These are phyloP conservation scores for Hericium erinaceus DNA, from an alignment of 768 basidiomycete species.

Conservation along the genomic window DNA sequence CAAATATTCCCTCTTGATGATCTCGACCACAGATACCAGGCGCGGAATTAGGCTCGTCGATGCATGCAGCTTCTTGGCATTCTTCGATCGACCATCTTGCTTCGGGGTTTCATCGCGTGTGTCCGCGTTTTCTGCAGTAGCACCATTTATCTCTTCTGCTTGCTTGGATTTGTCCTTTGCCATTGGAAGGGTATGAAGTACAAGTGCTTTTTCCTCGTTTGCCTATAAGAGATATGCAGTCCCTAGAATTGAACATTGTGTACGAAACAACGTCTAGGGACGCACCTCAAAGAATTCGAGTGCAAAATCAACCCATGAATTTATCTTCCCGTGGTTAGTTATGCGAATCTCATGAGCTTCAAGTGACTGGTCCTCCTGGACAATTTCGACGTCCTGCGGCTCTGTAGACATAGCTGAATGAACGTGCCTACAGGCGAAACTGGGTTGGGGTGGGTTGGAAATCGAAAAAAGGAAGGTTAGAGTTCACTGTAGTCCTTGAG, in stretches of 20 bases:
- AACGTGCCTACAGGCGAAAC: too few species aligned
- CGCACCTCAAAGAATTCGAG: slow-evolving; percentile 46
- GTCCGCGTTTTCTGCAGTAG: background rate
- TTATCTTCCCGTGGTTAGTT: slow-evolving; percentile 47
- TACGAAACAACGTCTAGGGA: background rate
- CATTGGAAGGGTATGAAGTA: background rate
- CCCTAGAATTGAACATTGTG: background rate
- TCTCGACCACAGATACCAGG: slow-evolving; percentile 71
- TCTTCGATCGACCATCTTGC: background rate
- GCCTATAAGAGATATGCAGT: background rate
- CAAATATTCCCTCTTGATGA: slow-evolving; percentile 75
- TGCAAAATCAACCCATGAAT: slow-evolving; percentile 41
- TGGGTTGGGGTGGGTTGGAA: too few species aligned
- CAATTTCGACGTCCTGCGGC: too few species aligned
- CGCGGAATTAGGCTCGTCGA: slow-evolving; percentile 43
- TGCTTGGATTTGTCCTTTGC: background rate
- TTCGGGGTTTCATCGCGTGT: background rate
- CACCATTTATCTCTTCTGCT: background rate
- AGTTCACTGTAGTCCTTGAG: too few species aligned
- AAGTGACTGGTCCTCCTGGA: too few species aligned
- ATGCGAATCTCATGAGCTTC: slow-evolving; percentile 35
- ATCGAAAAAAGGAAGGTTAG: too few species aligned
- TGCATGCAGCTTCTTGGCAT: slow-evolving; percentile 15
- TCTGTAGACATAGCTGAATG: too few species aligned
- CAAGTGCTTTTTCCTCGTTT: background rate